phyloP scores from a whole-genome alignment of 2,329 filamentous ascomycete species.

The Xylariaceae sp. region DNA sequence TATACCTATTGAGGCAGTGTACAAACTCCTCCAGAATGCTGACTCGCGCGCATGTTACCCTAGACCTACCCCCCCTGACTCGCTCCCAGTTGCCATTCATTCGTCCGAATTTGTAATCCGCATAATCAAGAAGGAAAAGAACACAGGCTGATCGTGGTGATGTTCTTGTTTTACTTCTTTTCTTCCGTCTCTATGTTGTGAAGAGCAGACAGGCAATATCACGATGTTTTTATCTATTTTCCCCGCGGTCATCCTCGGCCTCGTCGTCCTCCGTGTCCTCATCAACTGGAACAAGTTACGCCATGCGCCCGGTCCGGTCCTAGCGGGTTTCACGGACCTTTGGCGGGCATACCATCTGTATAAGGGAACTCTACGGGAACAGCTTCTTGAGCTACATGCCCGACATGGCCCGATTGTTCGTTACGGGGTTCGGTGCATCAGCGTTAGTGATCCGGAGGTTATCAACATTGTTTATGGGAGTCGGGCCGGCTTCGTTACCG shows the following conservation, averaged over 20 bases:
- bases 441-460: slow-evolving; percentile 26
- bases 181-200: background rate
- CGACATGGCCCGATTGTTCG: slow-evolving; percentile 23
- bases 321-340: slow-evolving; percentile 24
- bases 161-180: background rate
- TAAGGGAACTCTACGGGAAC: slow-evolving; percentile 23
- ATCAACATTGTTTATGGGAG: slow-evolving; percentile 26
- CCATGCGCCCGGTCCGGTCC: slow-evolving; percentile 21
- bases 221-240: slow-evolving; percentile 15
- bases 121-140: too few relatives aligned
- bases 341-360: slow-evolving; percentile 26
- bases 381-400: slow-evolving; percentile 21
- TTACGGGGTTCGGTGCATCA: slow-evolving; percentile 25
- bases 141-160: background rate
- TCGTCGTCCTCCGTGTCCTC: slow-evolving; percentile 15
- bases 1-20: too few relatives aligned
- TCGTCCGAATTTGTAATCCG: too few relatives aligned
- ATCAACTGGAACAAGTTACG: slow-evolving; percentile 22
- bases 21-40: too few relatives aligned
- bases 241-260: slow-evolving; percentile 5
- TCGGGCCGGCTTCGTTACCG: slow-evolving; percentile 23
- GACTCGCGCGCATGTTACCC: too few relatives aligned
- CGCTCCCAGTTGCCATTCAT: too few relatives aligned
- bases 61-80: too few relatives aligned
- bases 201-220: background rate